Percentiles rank a stretch among this genome's conserved stretches.
Conservation (phyloP, 2,329 filamentous ascomycete genomes). For the Xylaria multiplex region DNA sequence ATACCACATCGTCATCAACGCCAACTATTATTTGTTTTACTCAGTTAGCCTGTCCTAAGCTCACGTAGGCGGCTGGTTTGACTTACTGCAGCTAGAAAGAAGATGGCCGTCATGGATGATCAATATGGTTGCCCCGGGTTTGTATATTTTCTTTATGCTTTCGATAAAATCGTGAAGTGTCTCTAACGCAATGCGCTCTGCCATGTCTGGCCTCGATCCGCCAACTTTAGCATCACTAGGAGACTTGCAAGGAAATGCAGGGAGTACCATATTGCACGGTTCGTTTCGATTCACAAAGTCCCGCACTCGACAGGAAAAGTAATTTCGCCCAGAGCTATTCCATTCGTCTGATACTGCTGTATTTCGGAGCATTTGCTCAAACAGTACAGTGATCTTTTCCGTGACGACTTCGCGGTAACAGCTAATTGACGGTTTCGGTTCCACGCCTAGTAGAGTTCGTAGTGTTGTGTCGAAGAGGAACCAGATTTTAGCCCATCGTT, state of each 20-base stretch:
- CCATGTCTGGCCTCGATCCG: constrained; percentile 49
- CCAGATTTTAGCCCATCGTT: neutral
- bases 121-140: constrained; percentile 50
- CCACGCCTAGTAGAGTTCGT: neutral
- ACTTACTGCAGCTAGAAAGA: constrained; percentile 54
- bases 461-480: neutral
- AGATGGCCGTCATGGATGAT: constrained; percentile 55
- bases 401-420: constrained; percentile 5
- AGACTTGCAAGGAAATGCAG: constrained; percentile 55
- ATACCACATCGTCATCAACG: constrained; percentile 55
- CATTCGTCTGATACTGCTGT: constrained; percentile 41
- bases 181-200: constrained; percentile 50
- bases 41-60: constrained; percentile 7
- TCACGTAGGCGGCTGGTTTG: neutral
- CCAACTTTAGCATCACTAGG: constrained; percentile 51
- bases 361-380: constrained; percentile 44
- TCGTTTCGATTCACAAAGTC: constrained; percentile 42
- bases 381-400: constrained; percentile 36
- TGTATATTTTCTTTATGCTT: constrained; percentile 47
- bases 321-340: constrained; percentile 36
- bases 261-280: constrained; percentile 48
- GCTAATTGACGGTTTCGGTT: neutral
- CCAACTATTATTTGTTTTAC: constrained; percentile 49
- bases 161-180: constrained; percentile 47
- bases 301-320: constrained; percentile 40